A percentile compares a stretch with the other conserved stretches of the same genome.
These are phyloP conservation scores for Oemleria cerasiformis DNA, from an alignment of 306 rosid species.

Conservation along the genomic window DNA sequence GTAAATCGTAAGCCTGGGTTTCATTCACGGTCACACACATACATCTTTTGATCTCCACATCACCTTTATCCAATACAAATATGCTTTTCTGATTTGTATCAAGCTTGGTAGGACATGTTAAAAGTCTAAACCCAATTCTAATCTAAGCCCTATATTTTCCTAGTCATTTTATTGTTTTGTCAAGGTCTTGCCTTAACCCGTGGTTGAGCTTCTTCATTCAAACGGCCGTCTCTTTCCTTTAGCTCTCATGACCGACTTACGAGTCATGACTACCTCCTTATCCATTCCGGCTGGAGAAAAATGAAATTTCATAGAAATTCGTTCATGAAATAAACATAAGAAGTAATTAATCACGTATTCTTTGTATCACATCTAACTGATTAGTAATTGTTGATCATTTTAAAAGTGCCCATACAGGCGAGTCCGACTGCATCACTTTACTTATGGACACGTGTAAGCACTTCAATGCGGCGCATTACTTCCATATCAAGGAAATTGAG, in stretches of 20 bases:
- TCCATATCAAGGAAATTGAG: no score
- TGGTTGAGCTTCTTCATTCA: not conserved
- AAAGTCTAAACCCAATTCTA: not conserved
- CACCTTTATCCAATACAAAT: conserved; percentile 20
- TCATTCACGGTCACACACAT: not conserved
- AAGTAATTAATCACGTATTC: no score
- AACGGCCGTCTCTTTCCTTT: not conserved
- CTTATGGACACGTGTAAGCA: no score
- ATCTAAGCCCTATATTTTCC: not conserved
- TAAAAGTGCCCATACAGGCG: no score
- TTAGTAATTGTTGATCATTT: no score
- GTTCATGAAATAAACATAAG: no score
- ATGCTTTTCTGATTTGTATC: not conserved
- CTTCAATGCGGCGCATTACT: no score
- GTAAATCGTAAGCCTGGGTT: not conserved
- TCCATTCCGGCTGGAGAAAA: not conserved
- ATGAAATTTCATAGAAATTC: no score
- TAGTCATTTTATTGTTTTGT: not conserved
- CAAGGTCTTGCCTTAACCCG: not conserved
- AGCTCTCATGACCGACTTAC: not conserved
- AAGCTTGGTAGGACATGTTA: not conserved
- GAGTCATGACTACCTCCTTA: not conserved
- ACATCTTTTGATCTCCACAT: conserved; percentile 20
- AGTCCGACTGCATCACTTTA: no score
- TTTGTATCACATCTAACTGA: no score